These are phyloP conservation scores for Polyporus tsugae DNA, from an alignment of 1,284 basidiomycete species.

Conservation along the genomic window DNA sequence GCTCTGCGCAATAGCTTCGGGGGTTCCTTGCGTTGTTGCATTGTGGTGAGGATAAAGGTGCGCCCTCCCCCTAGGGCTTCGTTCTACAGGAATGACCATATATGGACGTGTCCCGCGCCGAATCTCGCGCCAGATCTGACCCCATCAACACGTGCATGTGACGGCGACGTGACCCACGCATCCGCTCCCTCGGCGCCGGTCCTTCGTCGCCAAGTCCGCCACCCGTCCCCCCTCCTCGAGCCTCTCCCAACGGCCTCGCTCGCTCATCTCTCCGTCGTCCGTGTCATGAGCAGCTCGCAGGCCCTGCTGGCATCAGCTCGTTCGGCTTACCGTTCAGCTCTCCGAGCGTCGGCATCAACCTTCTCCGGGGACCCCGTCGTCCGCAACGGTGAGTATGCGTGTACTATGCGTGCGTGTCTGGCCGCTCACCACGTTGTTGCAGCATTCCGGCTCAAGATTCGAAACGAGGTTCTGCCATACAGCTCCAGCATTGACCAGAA, in stretches of 20 bases:
- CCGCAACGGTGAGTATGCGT: constrained; percentile 36
- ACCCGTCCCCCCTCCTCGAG: not conserved
- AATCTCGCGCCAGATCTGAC: constrained; percentile 44
- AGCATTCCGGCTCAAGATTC: constrained; percentile 78
- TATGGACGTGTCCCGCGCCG: constrained; percentile 53
- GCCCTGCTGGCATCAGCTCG: constrained; percentile 59
- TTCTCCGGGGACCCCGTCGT: constrained; percentile 58
- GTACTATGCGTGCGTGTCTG: constrained; percentile 27
- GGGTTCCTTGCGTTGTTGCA: constrained; percentile 3
- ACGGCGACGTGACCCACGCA: constrained; percentile 20
- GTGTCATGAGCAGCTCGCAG: constrained; percentile 42
- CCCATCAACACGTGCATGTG: constrained; percentile 34
- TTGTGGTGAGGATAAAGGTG: constrained; percentile 23
- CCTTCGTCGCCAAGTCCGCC: not conserved
- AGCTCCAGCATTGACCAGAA: constrained; percentile 51
- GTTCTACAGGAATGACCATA: constrained; percentile 47
- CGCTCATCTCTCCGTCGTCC: not conserved
- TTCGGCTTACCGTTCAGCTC: constrained; percentile 74
- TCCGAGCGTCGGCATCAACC: constrained; percentile 68
- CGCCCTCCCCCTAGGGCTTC: constrained; percentile 33
- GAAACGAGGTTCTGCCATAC: constrained; percentile 56
- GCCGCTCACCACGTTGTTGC: constrained; percentile 30
- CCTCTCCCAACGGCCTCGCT: not conserved
- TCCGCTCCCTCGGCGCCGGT: constrained; percentile 11
- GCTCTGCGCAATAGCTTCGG: not conserved